Conservation (phyloP, 805 yeast genomes). For the Suhomyces xylopsoci region DNA sequence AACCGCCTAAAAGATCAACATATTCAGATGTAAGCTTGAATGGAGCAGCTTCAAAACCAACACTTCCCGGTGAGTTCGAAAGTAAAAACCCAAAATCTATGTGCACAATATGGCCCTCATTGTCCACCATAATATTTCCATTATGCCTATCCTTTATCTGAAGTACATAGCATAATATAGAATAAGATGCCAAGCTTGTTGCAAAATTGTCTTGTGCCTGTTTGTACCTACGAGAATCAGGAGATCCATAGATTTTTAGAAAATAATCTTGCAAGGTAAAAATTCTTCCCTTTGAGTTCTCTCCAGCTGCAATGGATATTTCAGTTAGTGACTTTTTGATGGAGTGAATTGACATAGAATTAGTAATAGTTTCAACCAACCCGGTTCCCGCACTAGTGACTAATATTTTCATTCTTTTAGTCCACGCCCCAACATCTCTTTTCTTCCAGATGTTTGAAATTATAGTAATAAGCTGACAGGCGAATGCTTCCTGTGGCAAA, state of each 20-base stretch:
- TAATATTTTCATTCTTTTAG: conserved; percentile 86
- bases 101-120: conserved; percentile 91
- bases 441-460: conserved; percentile 82
- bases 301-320: conserved; percentile 61
- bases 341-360: conserved; percentile 91
- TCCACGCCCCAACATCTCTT: conserved; percentile 76
- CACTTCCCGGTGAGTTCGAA: conserved; percentile 94
- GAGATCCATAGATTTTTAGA: conserved; percentile 67
- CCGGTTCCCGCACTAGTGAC: conserved; percentile 91
- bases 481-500: conserved; percentile 95
- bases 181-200: conserved; percentile 83
- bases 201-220: conserved; percentile 85
- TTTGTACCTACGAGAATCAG: conserved; percentile 50
- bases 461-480: conserved; percentile 87
- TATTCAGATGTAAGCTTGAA: conserved; percentile 90
- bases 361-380: conserved; percentile 91
- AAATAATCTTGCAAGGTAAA: conserved; percentile 80
- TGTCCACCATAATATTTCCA: conserved; percentile 95
- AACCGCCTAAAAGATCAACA: conserved; percentile 82
- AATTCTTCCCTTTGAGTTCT: conserved; percentile 66
- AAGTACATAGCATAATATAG: conserved; percentile 81
- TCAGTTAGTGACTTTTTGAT: conserved; percentile 89
- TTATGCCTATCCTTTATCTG: conserved; percentile 96
- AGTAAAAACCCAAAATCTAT: conserved; percentile 93
- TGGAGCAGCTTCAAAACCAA: conserved; percentile 97